Evolutionary conservation across 1,284 basidiomycete genomes (phyloP), one percentile per base, ranked within the genome.

Genomic region (Malassezia globosa): DNA sequence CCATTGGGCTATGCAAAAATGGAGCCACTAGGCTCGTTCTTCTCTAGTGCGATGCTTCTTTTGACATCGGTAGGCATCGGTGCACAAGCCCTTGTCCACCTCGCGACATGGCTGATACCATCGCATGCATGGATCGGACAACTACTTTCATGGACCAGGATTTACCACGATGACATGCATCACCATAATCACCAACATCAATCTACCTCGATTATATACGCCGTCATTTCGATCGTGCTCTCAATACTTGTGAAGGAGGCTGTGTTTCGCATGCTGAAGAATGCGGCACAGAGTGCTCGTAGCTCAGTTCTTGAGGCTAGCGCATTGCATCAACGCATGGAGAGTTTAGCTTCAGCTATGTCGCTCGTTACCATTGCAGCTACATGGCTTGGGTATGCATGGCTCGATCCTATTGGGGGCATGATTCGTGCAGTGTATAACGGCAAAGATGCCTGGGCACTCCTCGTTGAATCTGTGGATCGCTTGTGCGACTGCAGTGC

Each of bases 331-430:
- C 94, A 99, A 73, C 81, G 92, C 24, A 88, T 85, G 53, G 92
- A 99, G 89, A 24, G 56, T 4, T 51, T 63, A 16, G 60, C 59
- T 1, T 61, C 59, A 4, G 60, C 56, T 4, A 63, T 67, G 11
- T 66, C 68, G 7, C 61, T 69, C 29, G 31, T 69, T 0, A 59
- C 65, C 5, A 63, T 69, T n/a, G 55, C 54, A 1, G 90, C 89
- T 7, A 85, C 82, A 5, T 86, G 82, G 77, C 84, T 88, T 11
- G 78, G 84, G n/a, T 76, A 88, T 56, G 86, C 87, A 23, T 75
- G 78, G 59, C 77, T 96, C 24, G 92, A 97, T 71, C 90, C 92
- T 3, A 78, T 97, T 24, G 94, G 94, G 59, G 92, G 90, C 11
- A 74, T 96, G 16, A 72, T 94, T 46, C 90, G 96, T 8, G 87